Conservation (phyloP, 2,329 filamentous ascomycete species). For the Pyrenochaeta sp. region DNA sequence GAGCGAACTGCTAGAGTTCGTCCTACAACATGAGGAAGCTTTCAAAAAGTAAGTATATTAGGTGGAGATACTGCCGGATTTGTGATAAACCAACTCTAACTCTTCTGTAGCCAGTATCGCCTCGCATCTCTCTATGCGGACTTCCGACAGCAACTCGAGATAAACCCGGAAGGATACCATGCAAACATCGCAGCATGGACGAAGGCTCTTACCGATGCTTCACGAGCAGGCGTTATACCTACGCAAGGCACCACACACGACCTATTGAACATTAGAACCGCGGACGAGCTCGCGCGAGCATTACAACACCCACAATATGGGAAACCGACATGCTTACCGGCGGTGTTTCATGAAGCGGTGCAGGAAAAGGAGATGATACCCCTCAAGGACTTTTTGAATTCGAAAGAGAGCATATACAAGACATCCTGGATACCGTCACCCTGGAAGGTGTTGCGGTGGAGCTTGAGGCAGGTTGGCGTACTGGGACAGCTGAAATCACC, state of each 20-base stretch:
- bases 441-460: conserved; percentile 78
- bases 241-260: conserved; percentile 51
- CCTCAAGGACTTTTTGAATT: conserved; percentile 71
- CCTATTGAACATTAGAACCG: conserved; percentile 61
- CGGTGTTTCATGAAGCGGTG: conserved; percentile 80
- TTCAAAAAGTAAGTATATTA: conserved; percentile 52
- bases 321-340: conserved; percentile 79
- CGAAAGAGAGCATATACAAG: conserved; percentile 75
- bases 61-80: not conserved
- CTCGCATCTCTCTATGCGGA: conserved; percentile 89
- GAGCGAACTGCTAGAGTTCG: conserved; percentile 73
- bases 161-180: conserved; percentile 85
- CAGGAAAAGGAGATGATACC: conserved; percentile 74
- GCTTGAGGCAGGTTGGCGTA: conserved; percentile 71
- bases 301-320: conserved; percentile 82
- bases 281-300: conserved; percentile 71
- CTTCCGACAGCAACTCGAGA: conserved; percentile 75
- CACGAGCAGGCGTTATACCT: conserved; percentile 68
- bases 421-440: conserved; percentile 74
- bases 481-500: conserved; percentile 57
- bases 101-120: conserved; percentile 66
- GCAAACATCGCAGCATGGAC: conserved; percentile 85
- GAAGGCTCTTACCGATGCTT: conserved; percentile 73
- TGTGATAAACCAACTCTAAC: conserved; percentile 14
- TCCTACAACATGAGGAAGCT: conserved; percentile 59